These are phyloP conservation scores for Skeletonema tropicum DNA, from an alignment of 108 stramenopile genomes.

Conservation along the genomic window DNA sequence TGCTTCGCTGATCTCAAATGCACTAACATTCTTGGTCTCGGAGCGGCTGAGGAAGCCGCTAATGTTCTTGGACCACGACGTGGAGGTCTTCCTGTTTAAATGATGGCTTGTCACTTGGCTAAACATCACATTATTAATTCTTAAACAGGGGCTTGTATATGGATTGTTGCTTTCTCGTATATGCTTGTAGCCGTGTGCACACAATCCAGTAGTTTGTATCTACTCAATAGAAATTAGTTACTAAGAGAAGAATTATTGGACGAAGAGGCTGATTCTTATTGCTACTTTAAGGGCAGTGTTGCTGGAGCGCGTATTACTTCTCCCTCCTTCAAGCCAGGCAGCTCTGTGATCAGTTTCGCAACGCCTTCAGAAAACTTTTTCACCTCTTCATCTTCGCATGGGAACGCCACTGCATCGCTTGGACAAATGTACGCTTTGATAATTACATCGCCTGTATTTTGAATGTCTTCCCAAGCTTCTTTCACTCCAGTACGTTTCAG, in stretches of 20 bases:
- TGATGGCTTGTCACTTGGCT: neutral
- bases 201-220: conserved; percentile 4
- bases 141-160: neutral
- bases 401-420: conserved; percentile 33
- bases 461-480: conserved; percentile 19
- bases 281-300: conserved; percentile 43
- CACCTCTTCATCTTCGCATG: conserved; percentile 39
- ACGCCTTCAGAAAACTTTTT: conserved; percentile 42
- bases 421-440: conserved; percentile 44
- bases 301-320: conserved; percentile 47
- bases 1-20: conserved; percentile 91
- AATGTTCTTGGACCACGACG: conserved; percentile 84
- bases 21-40: conserved; percentile 82
- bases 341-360: conserved; percentile 40
- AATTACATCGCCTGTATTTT: conserved; percentile 30
- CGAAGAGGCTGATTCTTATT: neutral
- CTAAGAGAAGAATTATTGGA: neutral
- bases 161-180: neutral
- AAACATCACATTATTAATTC: neutral
- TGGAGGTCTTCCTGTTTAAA: conserved; percentile 88
- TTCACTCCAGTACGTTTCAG: conserved; percentile 13
- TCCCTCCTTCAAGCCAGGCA: conserved; percentile 46
- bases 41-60: conserved; percentile 48
- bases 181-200: neutral
- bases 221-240: neutral